Conservation (phyloP, 2,329 filamentous ascomycete genomes). For the Arthrobotrys entomopaga region DNA sequence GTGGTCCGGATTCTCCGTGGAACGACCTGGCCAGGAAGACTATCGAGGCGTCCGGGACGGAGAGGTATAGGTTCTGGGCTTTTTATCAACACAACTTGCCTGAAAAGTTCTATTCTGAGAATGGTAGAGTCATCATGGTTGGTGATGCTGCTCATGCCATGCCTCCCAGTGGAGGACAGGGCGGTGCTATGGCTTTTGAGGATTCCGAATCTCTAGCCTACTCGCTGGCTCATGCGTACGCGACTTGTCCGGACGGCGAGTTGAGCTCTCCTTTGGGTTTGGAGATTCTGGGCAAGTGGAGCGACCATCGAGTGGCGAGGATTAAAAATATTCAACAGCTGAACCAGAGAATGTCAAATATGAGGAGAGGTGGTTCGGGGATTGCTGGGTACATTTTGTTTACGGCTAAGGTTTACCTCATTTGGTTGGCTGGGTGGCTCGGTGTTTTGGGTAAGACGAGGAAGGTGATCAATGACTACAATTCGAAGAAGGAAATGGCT, state of each 20-base stretch:
- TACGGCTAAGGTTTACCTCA: constrained; percentile 35
- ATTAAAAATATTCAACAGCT: constrained; percentile 32
- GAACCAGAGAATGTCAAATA: constrained; percentile 34
- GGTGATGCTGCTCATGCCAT: constrained; percentile 71
- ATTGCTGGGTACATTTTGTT: constrained; percentile 30
- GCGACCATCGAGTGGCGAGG: constrained; percentile 29
- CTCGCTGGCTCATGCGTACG: constrained; percentile 9
- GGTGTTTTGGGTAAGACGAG: constrained; percentile 36
- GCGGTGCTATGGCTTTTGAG: constrained; percentile 69
- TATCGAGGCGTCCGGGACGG: constrained; percentile 26
- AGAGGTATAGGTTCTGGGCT: constrained; percentile 35
- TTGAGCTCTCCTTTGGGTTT: not conserved
- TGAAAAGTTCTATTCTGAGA: constrained; percentile 42
- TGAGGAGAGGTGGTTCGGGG: constrained; percentile 35
- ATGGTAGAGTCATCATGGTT: constrained; percentile 62
- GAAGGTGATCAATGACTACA: constrained; percentile 38
- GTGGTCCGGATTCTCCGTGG: constrained; percentile 29
- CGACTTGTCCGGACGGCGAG: not conserved
- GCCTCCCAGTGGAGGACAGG: constrained; percentile 68
- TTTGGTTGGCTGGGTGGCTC: constrained; percentile 24
- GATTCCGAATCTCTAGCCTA: constrained; percentile 66
- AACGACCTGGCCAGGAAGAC: constrained; percentile 39
- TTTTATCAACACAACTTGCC: constrained; percentile 42
- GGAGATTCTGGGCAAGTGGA: constrained; percentile 28
- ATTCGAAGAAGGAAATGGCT: constrained; percentile 26